Conservation (phyloP, 2,329 filamentous ascomycete genomes). For the Nannizzia gypsea region DNA sequence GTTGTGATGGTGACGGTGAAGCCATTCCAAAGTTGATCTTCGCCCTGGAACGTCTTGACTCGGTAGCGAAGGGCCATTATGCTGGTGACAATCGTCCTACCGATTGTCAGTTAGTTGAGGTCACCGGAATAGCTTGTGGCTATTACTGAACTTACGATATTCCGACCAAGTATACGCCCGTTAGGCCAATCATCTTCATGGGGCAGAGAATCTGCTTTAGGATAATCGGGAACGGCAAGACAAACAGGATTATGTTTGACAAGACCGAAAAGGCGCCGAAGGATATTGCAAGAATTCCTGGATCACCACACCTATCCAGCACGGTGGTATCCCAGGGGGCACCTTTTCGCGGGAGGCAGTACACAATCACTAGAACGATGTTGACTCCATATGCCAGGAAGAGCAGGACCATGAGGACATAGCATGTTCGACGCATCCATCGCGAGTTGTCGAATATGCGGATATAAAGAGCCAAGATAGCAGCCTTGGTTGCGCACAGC, state of each 20-base stretch:
- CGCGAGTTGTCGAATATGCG: not conserved
- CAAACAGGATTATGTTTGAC: not conserved
- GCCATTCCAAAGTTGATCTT: slow-evolving; percentile 2
- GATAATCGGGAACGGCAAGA: not conserved
- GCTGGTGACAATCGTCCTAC: not conserved
- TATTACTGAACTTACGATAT: not conserved
- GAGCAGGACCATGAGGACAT: not conserved
- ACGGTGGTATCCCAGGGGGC: not conserved
- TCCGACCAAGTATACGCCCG: not conserved
- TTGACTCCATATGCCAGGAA: not conserved
- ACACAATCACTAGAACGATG: not conserved
- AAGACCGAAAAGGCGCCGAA: slow-evolving; percentile 1
- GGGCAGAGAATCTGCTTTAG: not conserved
- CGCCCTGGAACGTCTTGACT: not conserved
- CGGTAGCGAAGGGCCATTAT: not conserved
- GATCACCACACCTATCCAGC: not conserved
- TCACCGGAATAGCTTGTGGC: not conserved
- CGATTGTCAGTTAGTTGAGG: not conserved
- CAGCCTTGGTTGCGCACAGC: not conserved
- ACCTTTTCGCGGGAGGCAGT: not conserved
- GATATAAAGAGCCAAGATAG: not conserved
- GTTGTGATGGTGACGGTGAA: slow-evolving; percentile 2
- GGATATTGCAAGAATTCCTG: not conserved
- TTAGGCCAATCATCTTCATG: not conserved
- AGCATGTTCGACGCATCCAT: slow-evolving; percentile 3